A percentile compares a stretch with the other conserved stretches of the same genome.
Evolutionary conservation across 73 alveolate species (phyloP).

Genomic region (Tetrahymena borealis): DNA sequence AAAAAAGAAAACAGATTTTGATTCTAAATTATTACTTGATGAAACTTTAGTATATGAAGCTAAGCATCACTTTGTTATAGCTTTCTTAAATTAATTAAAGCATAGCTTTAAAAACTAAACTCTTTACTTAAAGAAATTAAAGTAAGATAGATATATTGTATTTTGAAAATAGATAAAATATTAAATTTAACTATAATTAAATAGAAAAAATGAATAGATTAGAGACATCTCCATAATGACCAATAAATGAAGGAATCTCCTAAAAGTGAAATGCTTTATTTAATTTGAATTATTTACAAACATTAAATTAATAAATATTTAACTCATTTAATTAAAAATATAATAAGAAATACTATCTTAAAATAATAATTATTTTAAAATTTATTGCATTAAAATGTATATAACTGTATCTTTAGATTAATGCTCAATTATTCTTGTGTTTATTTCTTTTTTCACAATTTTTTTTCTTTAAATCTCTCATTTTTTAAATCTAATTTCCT

Average conservation of each 20-base stretch:
- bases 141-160: not conserved
- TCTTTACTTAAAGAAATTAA: not conserved
- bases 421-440: no score
- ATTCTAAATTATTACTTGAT: not conserved
- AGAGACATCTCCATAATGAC: not conserved
- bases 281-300: no score
- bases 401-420: no score
- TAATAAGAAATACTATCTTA: no score
- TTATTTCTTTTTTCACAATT: no score
- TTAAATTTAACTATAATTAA: not conserved
- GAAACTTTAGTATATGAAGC: not conserved
- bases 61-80: not conserved
- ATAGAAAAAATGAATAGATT: not conserved
- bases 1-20: conserved; percentile 27
- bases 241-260: not conserved
- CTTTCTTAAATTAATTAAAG: not conserved
- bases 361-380: no score
- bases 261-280: not conserved
- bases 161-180: not conserved
- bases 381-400: no score
- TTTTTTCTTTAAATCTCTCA: no score
- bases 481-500: no score
- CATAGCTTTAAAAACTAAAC: not conserved
- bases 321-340: no score
- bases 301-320: no score